These are phyloP conservation scores for Leccinum sublutescens DNA, from an alignment of 768 basidiomycete genomes.

Conservation along the genomic window DNA sequence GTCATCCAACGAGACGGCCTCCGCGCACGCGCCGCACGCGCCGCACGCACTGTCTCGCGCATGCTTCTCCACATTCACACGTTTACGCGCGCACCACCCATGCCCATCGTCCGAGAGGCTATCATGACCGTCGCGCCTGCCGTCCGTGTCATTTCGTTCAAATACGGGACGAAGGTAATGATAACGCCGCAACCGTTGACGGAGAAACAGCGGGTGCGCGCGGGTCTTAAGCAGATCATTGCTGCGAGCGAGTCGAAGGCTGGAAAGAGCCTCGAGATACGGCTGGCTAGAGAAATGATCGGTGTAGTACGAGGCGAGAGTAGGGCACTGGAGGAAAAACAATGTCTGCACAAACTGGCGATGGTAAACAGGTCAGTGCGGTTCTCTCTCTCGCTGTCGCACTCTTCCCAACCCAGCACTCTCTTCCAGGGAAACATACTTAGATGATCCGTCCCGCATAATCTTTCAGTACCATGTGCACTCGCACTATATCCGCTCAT, in stretches of 20 bases:
- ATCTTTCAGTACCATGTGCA: background rate
- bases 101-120: constrained; percentile 77
- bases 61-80: constrained; percentile 72
- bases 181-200: constrained; percentile 68
- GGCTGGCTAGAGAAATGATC: constrained; percentile 79
- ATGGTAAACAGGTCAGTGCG: constrained; percentile 72
- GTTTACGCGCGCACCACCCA: constrained; percentile 72
- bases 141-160: constrained; percentile 58
- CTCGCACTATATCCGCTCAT: background rate
- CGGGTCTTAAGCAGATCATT: constrained; percentile 71
- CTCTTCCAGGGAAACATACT: constrained; percentile 24
- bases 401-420: constrained; percentile 1
- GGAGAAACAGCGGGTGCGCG: constrained; percentile 75
- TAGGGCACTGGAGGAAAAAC: constrained; percentile 58
- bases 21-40: constrained; percentile 56
- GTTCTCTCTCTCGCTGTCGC: background rate
- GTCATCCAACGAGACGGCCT: constrained; percentile 63
- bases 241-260: constrained; percentile 54
- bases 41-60: constrained; percentile 52
- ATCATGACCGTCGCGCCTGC: constrained; percentile 68
- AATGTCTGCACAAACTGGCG: constrained; percentile 55
- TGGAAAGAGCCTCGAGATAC: constrained; percentile 59
- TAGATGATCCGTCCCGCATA: constrained; percentile 5
- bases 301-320: constrained; percentile 63
- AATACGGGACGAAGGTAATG: constrained; percentile 63